phyloP scores from a whole-genome alignment of 148 eudicot species.

The Rheum nobile region DNA sequence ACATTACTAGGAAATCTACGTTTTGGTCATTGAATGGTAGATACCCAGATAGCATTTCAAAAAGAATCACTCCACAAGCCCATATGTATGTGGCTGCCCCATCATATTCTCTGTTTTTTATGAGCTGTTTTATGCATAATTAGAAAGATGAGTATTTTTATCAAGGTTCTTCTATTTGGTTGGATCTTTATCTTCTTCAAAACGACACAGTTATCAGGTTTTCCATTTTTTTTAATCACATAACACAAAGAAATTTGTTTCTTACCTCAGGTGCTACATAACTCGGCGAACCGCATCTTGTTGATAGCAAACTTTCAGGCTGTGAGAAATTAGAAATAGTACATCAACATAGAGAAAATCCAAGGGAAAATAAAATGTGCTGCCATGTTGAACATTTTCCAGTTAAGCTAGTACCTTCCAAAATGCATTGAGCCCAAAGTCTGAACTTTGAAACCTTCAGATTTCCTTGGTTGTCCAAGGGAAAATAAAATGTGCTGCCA shows the following conservation, averaged over 20 bases:
- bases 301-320: conserved; percentile 35
- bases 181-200: background rate
- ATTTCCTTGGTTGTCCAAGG: conserved; percentile 40
- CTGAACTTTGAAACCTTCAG: conserved; percentile 55
- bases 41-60: conserved; percentile 43
- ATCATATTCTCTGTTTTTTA: conserved; percentile 34
- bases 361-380: background rate
- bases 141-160: conserved; percentile 1
- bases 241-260: background rate
- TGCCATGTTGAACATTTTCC: background rate
- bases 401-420: conserved; percentile 26
- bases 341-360: background rate
- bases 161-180: background rate
- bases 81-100: conserved; percentile 60
- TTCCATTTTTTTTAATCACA: background rate
- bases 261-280: conserved; percentile 44
- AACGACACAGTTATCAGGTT: background rate
- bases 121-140: conserved; percentile 24
- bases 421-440: conserved; percentile 48
- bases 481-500: conserved; percentile 33
- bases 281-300: conserved; percentile 38
- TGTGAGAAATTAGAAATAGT: conserved; percentile 4
- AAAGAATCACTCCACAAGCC: conserved; percentile 66
- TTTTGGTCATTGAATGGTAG: conserved; percentile 43
- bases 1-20: too few relatives aligned